These are phyloP conservation scores for carrot (Daucus carota) DNA, from an alignment of 129 eudicot genomes.

Conservation along the genomic window DNA sequence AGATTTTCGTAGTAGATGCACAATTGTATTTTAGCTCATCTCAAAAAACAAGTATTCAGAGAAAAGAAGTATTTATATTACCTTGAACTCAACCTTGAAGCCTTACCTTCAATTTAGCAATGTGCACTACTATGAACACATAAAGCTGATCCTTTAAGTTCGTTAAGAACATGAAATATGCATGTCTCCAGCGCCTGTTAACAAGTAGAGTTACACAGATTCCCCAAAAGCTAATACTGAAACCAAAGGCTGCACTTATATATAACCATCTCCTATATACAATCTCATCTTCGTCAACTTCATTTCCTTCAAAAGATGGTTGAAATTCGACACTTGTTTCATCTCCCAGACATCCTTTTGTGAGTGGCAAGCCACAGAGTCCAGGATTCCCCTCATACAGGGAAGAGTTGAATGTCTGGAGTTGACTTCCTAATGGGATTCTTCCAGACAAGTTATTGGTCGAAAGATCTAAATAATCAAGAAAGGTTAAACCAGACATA, in stretches of 20 bases:
- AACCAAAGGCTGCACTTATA: conserved; percentile 7
- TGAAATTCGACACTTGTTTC: too few relatives aligned
- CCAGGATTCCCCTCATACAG: conserved; percentile 14
- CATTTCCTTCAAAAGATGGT: conserved; percentile 6
- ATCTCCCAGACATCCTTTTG: conserved; percentile 7
- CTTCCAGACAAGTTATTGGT: conserved; percentile 24
- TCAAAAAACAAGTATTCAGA: too few relatives aligned
- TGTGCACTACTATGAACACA: not conserved
- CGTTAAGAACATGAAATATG: not conserved
- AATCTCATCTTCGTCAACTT: not conserved
- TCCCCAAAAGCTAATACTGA: not conserved
- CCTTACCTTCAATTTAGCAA: not conserved
- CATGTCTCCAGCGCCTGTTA: not conserved
- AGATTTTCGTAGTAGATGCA: too few relatives aligned
- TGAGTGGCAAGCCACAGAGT: conserved; percentile 31
- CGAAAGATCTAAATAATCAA: conserved; percentile 23
- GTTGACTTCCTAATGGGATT: conserved; percentile 31
- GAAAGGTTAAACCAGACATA: not conserved
- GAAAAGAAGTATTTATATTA: too few relatives aligned
- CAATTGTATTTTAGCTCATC: too few relatives aligned
- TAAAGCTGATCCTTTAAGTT: not conserved
- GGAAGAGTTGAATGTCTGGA: conserved; percentile 22
- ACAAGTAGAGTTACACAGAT: not conserved
- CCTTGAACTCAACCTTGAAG: too few relatives aligned
- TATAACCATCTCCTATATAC: conserved; percentile 17